A percentile compares a stretch with the other conserved stretches of the same genome.
Evolutionary conservation across 768 basidiomycete species (phyloP).

Genomic region (Russula sp.): DNA sequence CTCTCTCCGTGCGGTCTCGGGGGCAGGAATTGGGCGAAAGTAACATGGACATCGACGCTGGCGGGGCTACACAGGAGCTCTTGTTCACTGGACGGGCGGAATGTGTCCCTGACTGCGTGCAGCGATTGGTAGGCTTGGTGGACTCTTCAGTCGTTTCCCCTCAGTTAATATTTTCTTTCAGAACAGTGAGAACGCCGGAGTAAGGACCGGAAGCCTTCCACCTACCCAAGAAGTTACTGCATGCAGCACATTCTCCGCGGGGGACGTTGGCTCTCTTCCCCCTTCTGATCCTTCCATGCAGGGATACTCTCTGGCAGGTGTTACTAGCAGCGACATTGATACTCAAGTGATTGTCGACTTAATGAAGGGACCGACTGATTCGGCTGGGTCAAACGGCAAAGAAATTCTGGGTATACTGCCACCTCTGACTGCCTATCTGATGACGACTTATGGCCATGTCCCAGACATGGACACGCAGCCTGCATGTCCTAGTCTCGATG

Average conservation of each 20-base stretch:
- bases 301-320: constrained; percentile 3
- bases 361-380: constrained; percentile 23
- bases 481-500: constrained; percentile 1
- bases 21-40: constrained; percentile 30
- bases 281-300: constrained; percentile 21
- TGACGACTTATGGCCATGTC: background rate
- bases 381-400: constrained; percentile 30
- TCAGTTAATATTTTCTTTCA: background rate
- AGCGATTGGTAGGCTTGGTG: constrained; percentile 8
- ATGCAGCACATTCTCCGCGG: background rate
- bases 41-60: constrained; percentile 43
- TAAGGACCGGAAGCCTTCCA: constrained; percentile 22
- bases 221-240: constrained; percentile 22
- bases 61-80: constrained; percentile 34
- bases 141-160: background rate
- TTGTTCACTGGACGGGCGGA: constrained; percentile 19
- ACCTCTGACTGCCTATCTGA: background rate
- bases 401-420: constrained; percentile 43
- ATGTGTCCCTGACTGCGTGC: constrained; percentile 19
- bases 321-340: constrained; percentile 30
- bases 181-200: constrained; percentile 2
- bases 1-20: constrained; percentile 28
- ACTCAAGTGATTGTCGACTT: constrained; percentile 38
- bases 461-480: constrained; percentile 34
- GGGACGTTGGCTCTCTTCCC: constrained; percentile 15